Base-by-base conservation (phyloP, 208 protist species). In the Wallacemonas sp. region DNA sequence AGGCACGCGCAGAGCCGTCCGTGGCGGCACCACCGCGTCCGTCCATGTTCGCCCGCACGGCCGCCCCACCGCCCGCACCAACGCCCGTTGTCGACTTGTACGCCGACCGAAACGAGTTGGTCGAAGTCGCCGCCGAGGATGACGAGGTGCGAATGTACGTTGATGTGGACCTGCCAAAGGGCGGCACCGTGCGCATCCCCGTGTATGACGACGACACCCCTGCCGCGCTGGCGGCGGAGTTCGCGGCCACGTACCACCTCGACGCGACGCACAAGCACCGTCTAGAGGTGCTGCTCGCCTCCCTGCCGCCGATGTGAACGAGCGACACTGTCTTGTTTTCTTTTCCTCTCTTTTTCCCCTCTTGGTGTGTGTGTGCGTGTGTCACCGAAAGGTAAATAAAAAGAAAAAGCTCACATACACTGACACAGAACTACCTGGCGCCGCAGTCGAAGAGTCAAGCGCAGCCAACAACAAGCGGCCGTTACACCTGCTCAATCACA, bases 121-220 rank as follows among this genome's bases (percentile, higher is more conserved):
- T 46, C 58, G 12, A 37, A 37, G 33, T 19, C 38, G 62, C 32
- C 59, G 13, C 12, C 4, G 45, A 67, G 45, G 46, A 52, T n/a
- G 27, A 60, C 19, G 52, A 46, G 48, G 71, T 79, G 9, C 45
- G 86, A 26, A 24, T 88, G 22, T 82, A 77, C 50, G 65, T 88
- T 30, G 82, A 85, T 59, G 75, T 88, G 3, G 68, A 82, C 36
- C 46, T 88, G 33, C 71, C 74, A 15, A 45, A 38, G 15, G 82
- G 78, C 5, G 62, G 59, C 21, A 83, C 58, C 13, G 78, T 80
- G n/a, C 53, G 74, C 13, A 78, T 88, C 41, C 66, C 66, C 0
- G 76, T 88, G 45, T 68, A 83, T 44, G 54, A 34, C 22, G 74
- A 73, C 15, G 82, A 88, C 52, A 66, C 34, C 6, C 44, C 78